A percentile compares a stretch with the other conserved stretches of the same genome.
Conservation (phyloP, 2,329 filamentous ascomycete genomes). For the Trichoderma aggressivum region DNA sequence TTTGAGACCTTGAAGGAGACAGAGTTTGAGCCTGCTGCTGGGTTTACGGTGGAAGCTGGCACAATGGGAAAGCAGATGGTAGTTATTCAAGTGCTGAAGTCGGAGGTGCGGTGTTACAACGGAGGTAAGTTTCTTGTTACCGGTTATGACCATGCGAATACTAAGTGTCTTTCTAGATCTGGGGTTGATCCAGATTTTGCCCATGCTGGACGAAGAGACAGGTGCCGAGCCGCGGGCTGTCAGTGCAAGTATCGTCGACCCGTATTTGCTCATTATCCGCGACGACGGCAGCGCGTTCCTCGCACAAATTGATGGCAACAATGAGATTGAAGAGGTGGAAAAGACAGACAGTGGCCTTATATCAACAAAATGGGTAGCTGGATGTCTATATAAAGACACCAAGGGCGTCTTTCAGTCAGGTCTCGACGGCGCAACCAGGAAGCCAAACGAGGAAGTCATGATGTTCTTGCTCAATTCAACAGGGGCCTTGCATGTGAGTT, state of each 20-base stretch:
- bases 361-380: constrained; percentile 73
- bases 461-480: constrained; percentile 74
- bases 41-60: constrained; percentile 80
- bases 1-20: constrained; percentile 75
- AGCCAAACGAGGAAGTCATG: constrained; percentile 52
- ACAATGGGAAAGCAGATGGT: constrained; percentile 76
- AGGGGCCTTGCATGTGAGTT: constrained; percentile 70
- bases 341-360: constrained; percentile 54
- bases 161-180: constrained; percentile 55
- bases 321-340: constrained; percentile 81
- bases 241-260: constrained; percentile 80
- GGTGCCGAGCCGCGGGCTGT: constrained; percentile 75
- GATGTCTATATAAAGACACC: constrained; percentile 75
- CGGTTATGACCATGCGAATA: background rate
- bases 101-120: constrained; percentile 87
- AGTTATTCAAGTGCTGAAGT: constrained; percentile 82
- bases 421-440: constrained; percentile 38
- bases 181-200: constrained; percentile 83
- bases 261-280: constrained; percentile 76
- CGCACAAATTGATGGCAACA: constrained; percentile 70
- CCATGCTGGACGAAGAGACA: constrained; percentile 87
- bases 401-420: constrained; percentile 51
- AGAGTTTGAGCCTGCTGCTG: constrained; percentile 89
- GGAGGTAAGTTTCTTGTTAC: constrained; percentile 57
- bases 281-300: constrained; percentile 80